These are phyloP conservation scores for Selaginella moellendorffii DNA, from an alignment of 75 land plant genomes.

Conservation along the genomic window DNA sequence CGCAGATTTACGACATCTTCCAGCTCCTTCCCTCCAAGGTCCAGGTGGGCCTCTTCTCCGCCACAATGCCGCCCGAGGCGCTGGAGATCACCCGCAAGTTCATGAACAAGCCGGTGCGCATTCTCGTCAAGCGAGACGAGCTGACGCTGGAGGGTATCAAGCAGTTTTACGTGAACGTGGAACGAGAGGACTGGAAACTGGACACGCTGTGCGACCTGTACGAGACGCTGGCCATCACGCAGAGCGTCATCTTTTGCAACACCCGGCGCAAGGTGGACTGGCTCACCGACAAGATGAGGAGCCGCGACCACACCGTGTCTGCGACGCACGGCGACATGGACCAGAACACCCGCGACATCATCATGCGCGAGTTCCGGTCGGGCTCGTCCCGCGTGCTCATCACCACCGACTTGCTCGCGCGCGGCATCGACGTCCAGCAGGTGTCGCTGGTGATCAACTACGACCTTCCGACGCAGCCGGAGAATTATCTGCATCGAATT, in stretches of 20 bases:
- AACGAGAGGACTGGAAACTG: constrained; percentile 41
- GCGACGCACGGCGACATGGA: constrained; percentile 63
- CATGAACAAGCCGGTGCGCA: constrained; percentile 46
- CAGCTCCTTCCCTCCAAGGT: constrained; percentile 40
- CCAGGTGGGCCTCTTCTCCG: constrained; percentile 63
- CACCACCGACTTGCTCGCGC: constrained; percentile 59
- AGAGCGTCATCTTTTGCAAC: constrained; percentile 57
- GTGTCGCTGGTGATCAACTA: constrained; percentile 69
- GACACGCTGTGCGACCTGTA: constrained; percentile 45
- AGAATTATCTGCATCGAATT: constrained; percentile 72
- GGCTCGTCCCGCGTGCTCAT: constrained; percentile 68
- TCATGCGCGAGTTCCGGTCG: constrained; percentile 70
- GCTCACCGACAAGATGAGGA: constrained; percentile 45
- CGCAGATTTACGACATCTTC: constrained; percentile 39
- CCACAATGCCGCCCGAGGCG: constrained; percentile 52
- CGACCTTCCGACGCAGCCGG: constrained; percentile 71
- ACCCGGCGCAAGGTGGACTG: constrained; percentile 53
- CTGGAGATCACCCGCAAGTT: constrained; percentile 42
- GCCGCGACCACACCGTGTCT: constrained; percentile 49
- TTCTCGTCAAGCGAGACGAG: constrained; percentile 42
- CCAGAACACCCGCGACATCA: constrained; percentile 52
- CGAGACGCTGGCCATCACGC: constrained; percentile 52
- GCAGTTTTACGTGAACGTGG: constrained; percentile 50
- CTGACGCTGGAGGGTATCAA: constrained; percentile 51
- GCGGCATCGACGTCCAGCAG: constrained; percentile 74